Evolutionary conservation across 495 filamentous ascomycete genomes (phyloP), one percentile per base, ranked within the genome.

Genomic region (Xylaria flabelliformis): DNA sequence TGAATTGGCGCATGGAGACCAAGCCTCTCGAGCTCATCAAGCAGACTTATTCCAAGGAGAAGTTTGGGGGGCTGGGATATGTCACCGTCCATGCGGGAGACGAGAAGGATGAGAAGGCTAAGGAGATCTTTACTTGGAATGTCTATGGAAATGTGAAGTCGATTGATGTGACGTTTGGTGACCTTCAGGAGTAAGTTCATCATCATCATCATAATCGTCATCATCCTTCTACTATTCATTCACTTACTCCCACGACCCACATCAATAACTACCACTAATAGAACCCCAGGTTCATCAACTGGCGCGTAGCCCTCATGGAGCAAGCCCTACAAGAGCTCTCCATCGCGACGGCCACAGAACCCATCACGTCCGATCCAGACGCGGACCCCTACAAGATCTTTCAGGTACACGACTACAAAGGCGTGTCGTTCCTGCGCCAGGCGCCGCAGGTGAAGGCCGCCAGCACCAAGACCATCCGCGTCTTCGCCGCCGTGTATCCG

Each of bases 381-480:
- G 82, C 85, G 21, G 94, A 97, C 79, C 93, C 92, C 2, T 96
- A 97, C 82, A 90, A 94, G 82, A 92, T 94, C 79, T 86, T 92
- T 72, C 94, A 97, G 81, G 89, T 97, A 7, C 94, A 97, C 83
- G 94, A 97, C 83, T 97, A 97, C 85, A 83, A 92, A 72, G 89
- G 88, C 63, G 88, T 97, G 76, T 91, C 88, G 74, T 97, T 97
- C 85, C 84, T 97, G 55, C 90, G 92, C 29, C 86, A 90, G 78
- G 89, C 93, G 64, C 87, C 91, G 2, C 80, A 81, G n/a, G 85
- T 93, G 74, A 91, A 90, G 73, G 85, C 90, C 15, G 91, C 92
- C 19, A 90, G 90, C 72, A 90, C 89, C 80, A 90, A 94, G 83
- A 92, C 91, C 48, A 94, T 97, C 79, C 86, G 91, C 39, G 85